Evolutionary conservation across 345 rosid species (phyloP).

Genomic region (Turritis glabra): DNA sequence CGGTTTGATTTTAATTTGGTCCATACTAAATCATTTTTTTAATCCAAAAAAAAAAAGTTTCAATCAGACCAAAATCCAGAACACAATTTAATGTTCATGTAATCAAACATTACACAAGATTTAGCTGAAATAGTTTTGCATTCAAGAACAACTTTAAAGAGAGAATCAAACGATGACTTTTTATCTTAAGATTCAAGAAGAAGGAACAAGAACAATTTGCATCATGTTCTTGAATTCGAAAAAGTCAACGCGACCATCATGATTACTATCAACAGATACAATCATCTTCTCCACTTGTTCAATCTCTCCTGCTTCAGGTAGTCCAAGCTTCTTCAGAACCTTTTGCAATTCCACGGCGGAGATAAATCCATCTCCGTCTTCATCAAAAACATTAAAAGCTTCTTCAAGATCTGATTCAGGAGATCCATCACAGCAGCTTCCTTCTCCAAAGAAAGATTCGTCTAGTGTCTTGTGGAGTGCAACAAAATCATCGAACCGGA

Average conservation of each 20-base stretch:
- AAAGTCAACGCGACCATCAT: conserved; percentile 89
- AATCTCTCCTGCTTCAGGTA: conserved; percentile 68
- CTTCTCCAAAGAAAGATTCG: conserved; percentile 43
- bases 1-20: no score
- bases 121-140: background rate
- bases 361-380: conserved; percentile 82
- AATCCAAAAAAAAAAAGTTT: background rate
- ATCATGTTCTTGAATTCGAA: conserved; percentile 91
- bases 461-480: conserved; percentile 64
- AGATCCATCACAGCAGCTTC: conserved; percentile 3
- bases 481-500: conserved; percentile 61
- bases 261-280: conserved; percentile 68
- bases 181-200: conserved; percentile 34
- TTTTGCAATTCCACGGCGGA: conserved; percentile 76
- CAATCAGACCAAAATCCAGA: background rate
- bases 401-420: conserved; percentile 72
- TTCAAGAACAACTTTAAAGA: conserved; percentile 2
- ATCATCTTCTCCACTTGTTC: conserved; percentile 80
- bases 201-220: conserved; percentile 54
- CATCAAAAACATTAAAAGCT: conserved; percentile 95
- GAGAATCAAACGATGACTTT: background rate
- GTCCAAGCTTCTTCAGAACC: conserved; percentile 71
- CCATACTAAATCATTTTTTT: no score
- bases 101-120: conserved; percentile 5
- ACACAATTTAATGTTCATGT: background rate